Percentiles rank a stretch among this genome's conserved stretches.
These are phyloP conservation scores for Diutina catenulata DNA, from an alignment of 1,139 yeast genomes.

Conservation along the genomic window DNA sequence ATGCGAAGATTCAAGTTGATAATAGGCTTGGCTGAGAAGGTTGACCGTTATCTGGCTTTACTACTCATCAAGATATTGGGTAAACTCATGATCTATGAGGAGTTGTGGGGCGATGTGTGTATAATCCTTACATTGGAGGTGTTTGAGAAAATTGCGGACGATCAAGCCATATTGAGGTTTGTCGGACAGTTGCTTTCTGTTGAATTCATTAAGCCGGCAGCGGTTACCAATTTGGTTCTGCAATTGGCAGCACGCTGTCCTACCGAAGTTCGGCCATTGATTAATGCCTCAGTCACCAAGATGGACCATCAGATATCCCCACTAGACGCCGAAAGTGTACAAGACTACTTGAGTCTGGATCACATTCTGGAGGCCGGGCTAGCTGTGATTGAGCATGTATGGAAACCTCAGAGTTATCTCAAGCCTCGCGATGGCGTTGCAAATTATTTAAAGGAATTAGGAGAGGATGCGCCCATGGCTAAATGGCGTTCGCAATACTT, in stretches of 20 bases:
- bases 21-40: neutral
- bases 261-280: no score
- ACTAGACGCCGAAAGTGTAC: no score
- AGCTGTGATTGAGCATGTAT: constrained; percentile 6
- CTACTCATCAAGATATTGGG: neutral
- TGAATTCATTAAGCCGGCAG: no score
- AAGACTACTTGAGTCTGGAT: no score
- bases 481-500: constrained; percentile 32
- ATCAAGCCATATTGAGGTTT: no score
- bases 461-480: constrained; percentile 6
- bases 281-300: no score
- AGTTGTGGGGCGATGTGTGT: neutral
- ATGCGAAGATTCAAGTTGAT: neutral
- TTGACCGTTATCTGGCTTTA: neutral
- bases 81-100: neutral
- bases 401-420: constrained; percentile 6
- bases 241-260: no score
- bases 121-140: neutral
- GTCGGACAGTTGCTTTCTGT: no score
- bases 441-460: constrained; percentile 10
- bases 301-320: no score
- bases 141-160: no score
- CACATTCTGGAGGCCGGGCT: constrained; percentile 6
- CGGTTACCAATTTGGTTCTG: no score
- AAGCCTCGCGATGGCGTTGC: constrained; percentile 6